These are phyloP conservation scores for Eucalyptus curtisii DNA, from an alignment of 345 rosid species.

Conservation along the genomic window DNA sequence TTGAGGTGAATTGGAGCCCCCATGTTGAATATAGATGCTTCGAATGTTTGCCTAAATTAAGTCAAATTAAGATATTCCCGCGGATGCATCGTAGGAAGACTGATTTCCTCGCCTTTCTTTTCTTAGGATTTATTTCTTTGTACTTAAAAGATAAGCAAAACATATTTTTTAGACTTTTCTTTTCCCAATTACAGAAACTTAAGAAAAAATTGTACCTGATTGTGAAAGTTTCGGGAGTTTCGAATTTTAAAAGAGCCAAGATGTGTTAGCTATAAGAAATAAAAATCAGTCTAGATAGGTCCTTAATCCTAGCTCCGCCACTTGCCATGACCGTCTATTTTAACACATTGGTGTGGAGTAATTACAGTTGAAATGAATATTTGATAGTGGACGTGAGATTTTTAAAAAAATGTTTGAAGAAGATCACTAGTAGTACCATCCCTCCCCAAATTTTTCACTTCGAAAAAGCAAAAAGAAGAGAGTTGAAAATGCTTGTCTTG, in stretches of 20 bases:
- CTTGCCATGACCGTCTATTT: background rate
- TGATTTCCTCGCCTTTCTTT: background rate
- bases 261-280: background rate
- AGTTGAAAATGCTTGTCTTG: background rate
- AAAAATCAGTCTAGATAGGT: background rate
- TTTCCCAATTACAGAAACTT: no score
- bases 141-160: background rate
- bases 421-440: background rate
- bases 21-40: background rate
- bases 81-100: fast-evolving
- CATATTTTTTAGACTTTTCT: background rate
- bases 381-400: background rate
- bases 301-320: fast-evolving
- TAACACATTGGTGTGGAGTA: background rate
- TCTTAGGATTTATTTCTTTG: background rate
- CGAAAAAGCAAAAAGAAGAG: background rate
- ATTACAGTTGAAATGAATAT: background rate
- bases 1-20: background rate
- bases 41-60: no score
- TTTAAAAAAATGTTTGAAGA: background rate
- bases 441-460: background rate
- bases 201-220: no score
- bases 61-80: background rate
- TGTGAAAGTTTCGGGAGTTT: background rate
- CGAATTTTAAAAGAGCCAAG: background rate